Evolutionary conservation across 345 rosid species (phyloP).

Genomic region (Acer campestre): DNA sequence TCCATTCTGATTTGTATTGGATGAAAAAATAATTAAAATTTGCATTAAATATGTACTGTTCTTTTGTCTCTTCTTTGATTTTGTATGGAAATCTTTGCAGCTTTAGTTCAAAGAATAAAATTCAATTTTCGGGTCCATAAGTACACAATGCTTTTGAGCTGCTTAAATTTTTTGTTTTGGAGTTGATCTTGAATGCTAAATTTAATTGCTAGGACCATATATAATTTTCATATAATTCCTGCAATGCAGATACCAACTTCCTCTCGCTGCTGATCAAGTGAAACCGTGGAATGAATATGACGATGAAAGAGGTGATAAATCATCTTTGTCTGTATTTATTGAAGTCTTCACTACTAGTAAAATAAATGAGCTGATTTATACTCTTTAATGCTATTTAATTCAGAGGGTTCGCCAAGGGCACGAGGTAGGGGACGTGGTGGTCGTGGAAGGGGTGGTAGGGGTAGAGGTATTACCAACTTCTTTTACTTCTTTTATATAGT

Average conservation of each 20-base stretch:
- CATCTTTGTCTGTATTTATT: neutral
- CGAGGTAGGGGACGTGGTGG: constrained; percentile 34
- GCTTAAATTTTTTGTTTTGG: neutral
- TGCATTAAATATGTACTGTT: neutral
- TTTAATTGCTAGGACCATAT: neutral
- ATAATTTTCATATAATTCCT: neutral
- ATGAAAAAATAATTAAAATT: neutral
- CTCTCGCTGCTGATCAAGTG: constrained; percentile 38
- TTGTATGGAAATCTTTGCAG: neutral
- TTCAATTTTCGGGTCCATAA: neutral
- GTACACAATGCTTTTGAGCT: neutral
- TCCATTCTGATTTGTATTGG: neutral
- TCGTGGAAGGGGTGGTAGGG: constrained; percentile 39
- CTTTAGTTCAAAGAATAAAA: neutral
- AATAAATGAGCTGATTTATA: neutral
- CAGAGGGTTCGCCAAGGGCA: constrained; percentile 29
- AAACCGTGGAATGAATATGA: constrained; percentile 38
- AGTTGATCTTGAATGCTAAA: neutral
- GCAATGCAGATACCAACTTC: constrained; percentile 37
- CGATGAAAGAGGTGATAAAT: constrained; percentile 29
- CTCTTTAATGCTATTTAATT: neutral
- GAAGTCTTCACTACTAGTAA: neutral
- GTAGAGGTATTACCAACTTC: constrained; percentile 29
- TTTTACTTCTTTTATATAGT: neutral
- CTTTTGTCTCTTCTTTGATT: neutral